phyloP scores from a whole-genome alignment of 768 basidiomycete species.

The Tylopilus sp. region DNA sequence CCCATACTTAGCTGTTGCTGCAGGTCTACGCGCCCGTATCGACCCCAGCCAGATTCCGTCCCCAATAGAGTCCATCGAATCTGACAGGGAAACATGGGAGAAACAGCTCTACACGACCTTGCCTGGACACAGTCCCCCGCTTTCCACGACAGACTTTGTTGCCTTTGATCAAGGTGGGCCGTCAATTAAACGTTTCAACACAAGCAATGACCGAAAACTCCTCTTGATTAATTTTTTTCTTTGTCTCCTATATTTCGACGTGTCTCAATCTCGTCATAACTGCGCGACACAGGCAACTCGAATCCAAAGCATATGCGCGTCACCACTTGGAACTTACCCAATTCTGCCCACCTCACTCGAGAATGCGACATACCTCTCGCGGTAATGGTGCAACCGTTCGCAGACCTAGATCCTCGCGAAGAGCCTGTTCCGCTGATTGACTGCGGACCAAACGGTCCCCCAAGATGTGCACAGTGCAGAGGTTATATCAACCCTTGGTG shows the following conservation, averaged over 20 bases:
- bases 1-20: slow-evolving; percentile 4
- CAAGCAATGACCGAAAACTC: neutral
- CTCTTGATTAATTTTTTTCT: neutral
- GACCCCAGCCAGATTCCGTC: slow-evolving; percentile 92
- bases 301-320: slow-evolving; percentile 88
- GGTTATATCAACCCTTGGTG: slow-evolving; percentile 96
- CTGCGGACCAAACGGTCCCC: slow-evolving; percentile 67
- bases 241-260: neutral
- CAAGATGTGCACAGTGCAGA: slow-evolving; percentile 80
- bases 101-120: slow-evolving; percentile 64
- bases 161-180: slow-evolving; percentile 85
- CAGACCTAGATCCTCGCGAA: slow-evolving; percentile 72
- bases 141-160: slow-evolving; percentile 82
- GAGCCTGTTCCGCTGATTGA: slow-evolving; percentile 79
- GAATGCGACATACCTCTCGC: slow-evolving; percentile 85
- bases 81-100: slow-evolving; percentile 79
- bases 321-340: slow-evolving; percentile 87
- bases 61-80: slow-evolving; percentile 72
- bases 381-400: slow-evolving; percentile 87
- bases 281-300: slow-evolving; percentile 62
- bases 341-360: slow-evolving; percentile 69
- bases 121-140: slow-evolving; percentile 62
- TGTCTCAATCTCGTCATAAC: slow-evolving; percentile 1
- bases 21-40: slow-evolving; percentile 78
- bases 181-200: neutral